A percentile compares a stretch with the other conserved stretches of the same genome.
Conservation (phyloP, 2,329 filamentous ascomycete species). For the Rutstroemia sydowiana region DNA sequence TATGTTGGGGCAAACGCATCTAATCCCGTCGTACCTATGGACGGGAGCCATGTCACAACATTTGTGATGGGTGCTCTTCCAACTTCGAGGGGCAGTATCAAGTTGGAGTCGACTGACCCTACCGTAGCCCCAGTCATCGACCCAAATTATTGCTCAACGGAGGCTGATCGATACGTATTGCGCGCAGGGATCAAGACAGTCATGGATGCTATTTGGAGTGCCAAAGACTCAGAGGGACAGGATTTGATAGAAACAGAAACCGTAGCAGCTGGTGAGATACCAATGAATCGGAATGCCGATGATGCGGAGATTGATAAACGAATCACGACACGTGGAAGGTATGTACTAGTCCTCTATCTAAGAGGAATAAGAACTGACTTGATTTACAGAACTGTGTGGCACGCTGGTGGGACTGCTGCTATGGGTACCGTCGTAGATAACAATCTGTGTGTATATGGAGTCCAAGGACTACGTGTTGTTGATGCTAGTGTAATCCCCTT, state of each 20-base stretch:
- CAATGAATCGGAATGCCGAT: background rate
- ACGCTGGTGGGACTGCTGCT: background rate
- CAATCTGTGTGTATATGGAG: background rate
- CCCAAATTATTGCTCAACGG: background rate
- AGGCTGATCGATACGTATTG: background rate
- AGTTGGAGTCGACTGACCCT: background rate
- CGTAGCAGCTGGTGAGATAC: background rate
- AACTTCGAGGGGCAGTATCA: conserved; percentile 12
- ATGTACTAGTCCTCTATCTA: background rate
- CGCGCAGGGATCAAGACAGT: background rate
- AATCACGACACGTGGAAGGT: background rate
- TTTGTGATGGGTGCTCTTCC: conserved; percentile 8
- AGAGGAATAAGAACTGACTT: background rate
- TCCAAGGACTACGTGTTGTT: background rate
- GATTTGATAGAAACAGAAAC: background rate
- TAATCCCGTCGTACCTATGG: conserved; percentile 4
- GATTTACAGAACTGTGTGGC: background rate
- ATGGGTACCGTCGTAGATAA: background rate
- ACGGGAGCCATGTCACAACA: conserved; percentile 8
- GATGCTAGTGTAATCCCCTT: background rate
- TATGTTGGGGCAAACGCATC: background rate
- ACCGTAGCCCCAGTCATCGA: conserved; percentile 2
- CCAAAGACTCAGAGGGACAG: background rate
- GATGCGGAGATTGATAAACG: background rate
- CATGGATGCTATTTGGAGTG: background rate